Evolutionary conservation across 2,329 filamentous ascomycete genomes (phyloP).

Genomic region (Lomentospora prolificans): DNA sequence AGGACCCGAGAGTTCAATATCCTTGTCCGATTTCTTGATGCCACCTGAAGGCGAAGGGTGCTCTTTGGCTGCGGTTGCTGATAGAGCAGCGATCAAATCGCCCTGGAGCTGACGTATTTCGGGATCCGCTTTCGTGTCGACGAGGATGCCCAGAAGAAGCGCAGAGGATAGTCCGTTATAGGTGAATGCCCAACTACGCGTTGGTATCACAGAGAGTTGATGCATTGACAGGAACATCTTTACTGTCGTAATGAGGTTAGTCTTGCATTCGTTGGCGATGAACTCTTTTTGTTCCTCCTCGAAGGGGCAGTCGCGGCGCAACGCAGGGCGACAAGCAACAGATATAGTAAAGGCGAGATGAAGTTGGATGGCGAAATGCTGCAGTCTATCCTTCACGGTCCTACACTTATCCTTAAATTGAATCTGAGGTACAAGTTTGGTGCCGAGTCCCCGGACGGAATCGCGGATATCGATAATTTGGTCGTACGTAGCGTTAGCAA

Average conservation of each 20-base stretch:
- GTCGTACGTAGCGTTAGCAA: conserved; percentile 36
- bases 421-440: conserved; percentile 39
- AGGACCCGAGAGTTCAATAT: conserved; percentile 53
- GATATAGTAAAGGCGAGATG: conserved; percentile 58
- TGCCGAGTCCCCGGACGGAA: conserved; percentile 41
- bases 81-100: conserved; percentile 53
- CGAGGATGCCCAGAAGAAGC: conserved; percentile 51
- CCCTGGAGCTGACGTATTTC: conserved; percentile 55
- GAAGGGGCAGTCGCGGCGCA: conserved; percentile 44
- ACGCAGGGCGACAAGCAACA: conserved; percentile 52
- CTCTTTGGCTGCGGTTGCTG: conserved; percentile 55
- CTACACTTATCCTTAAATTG: conserved; percentile 53
- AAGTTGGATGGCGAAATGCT: conserved; percentile 54
- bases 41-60: conserved; percentile 42
- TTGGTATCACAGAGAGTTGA: conserved; percentile 56
- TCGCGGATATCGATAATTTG: conserved; percentile 50
- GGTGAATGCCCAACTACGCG: conserved; percentile 58
- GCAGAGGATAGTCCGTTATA: conserved; percentile 59
- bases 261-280: conserved; percentile 49
- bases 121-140: conserved; percentile 52
- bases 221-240: conserved; percentile 63
- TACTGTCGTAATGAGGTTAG: conserved; percentile 54
- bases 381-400: conserved; percentile 51
- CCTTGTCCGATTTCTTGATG: conserved; percentile 45
- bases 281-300: conserved; percentile 41